phyloP scores from a whole-genome alignment of 2,329 filamentous ascomycete genomes.

The Graphiopsis chlorocephala region DNA sequence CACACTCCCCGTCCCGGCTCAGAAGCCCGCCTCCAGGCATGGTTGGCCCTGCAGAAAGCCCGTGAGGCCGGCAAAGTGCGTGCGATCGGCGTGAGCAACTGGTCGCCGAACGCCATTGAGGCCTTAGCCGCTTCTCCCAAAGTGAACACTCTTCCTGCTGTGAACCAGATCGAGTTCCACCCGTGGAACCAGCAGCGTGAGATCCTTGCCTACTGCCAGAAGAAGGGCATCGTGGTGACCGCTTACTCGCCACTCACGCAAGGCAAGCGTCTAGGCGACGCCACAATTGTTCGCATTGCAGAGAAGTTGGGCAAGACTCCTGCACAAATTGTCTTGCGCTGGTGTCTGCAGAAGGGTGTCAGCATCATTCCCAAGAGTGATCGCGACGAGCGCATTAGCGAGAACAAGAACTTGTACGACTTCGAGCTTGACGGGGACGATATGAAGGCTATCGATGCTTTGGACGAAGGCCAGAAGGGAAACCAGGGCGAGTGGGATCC shows the following conservation, averaged over 20 bases:
- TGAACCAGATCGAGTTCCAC: constrained; percentile 67
- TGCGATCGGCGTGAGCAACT: constrained; percentile 52
- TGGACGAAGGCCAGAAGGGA: constrained; percentile 30
- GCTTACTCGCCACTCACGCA: constrained; percentile 61
- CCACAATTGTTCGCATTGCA: constrained; percentile 59
- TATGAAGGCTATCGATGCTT: constrained; percentile 33
- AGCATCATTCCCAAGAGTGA: constrained; percentile 47
- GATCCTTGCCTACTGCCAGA: constrained; percentile 65
- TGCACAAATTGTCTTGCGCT: constrained; percentile 73
- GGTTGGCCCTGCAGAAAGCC: constrained; percentile 71
- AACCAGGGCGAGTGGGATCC: constrained; percentile 22
- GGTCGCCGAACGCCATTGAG: constrained; percentile 46
- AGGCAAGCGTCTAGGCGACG: constrained; percentile 66
- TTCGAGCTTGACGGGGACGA: constrained; percentile 37
- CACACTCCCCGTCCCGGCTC: constrained; percentile 71
- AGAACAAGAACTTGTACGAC: constrained; percentile 37
- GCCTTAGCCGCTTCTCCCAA: constrained; percentile 42
- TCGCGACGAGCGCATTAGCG: constrained; percentile 34
- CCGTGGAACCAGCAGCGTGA: constrained; percentile 69
- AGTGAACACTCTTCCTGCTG: constrained; percentile 15
- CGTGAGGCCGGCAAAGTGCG: constrained; percentile 47
- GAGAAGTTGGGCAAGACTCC: constrained; percentile 68
- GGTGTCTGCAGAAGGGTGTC: constrained; percentile 73
- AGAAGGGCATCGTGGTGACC: constrained; percentile 68
- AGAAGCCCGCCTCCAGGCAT: constrained; percentile 69